Conservation (phyloP, 1,139 yeast genomes). For the Pichia sp. region DNA sequence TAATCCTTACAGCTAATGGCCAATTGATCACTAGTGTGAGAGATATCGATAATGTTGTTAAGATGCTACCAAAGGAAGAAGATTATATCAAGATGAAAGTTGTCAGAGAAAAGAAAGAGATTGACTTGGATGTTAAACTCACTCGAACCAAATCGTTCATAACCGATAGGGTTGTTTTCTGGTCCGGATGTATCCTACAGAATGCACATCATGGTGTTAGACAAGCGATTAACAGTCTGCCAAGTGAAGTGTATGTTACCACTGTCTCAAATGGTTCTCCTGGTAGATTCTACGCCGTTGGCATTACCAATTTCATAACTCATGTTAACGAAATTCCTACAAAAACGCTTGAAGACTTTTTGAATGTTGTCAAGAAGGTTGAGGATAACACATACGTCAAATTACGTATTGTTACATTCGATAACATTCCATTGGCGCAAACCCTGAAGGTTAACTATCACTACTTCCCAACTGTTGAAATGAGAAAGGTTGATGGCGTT, state of each 20-base stretch:
- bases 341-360: constrained; percentile 58
- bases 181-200: constrained; percentile 76
- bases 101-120: constrained; percentile 51
- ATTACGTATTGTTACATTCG: constrained; percentile 74
- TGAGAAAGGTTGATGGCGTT: constrained; percentile 11
- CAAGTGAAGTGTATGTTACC: constrained; percentile 78
- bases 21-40: constrained; percentile 56
- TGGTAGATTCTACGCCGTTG: constrained; percentile 75
- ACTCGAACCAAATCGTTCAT: constrained; percentile 47
- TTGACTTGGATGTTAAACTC: constrained; percentile 59
- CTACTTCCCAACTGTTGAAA: constrained; percentile 77
- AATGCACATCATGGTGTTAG: constrained; percentile 64
- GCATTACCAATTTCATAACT: constrained; percentile 76
- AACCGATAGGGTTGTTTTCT: constrained; percentile 61
- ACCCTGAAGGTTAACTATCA: constrained; percentile 85
- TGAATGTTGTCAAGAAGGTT: constrained; percentile 46
- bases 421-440: constrained; percentile 77
- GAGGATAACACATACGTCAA: constrained; percentile 80
- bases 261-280: constrained; percentile 75
- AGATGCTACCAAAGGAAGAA: constrained; percentile 21
- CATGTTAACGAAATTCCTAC: constrained; percentile 79
- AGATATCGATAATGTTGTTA: constrained; percentile 52
- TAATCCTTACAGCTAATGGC: constrained; percentile 63
- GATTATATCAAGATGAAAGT: constrained; percentile 50
- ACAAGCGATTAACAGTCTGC: constrained; percentile 69